Evolutionary conservation across 2,329 filamentous ascomycete genomes (phyloP).

Genomic region (Helotiales sp.): DNA sequence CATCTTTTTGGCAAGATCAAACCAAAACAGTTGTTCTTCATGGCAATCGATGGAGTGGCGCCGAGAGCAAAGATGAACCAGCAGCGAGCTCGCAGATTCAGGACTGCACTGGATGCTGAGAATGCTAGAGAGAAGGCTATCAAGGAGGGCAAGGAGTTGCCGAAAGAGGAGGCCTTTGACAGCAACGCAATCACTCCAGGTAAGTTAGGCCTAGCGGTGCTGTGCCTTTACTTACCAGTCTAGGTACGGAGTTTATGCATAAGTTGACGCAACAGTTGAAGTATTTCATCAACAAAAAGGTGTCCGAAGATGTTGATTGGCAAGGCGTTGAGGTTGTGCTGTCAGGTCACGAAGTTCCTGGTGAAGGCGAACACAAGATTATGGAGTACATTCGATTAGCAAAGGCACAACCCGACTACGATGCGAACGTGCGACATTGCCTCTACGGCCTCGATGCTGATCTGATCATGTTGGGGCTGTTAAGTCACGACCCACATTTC

Average conservation of each 20-base stretch:
- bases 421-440: constrained; percentile 92
- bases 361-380: constrained; percentile 98
- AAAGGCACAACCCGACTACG: constrained; percentile 91
- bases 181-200: constrained; percentile 99
- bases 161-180: constrained; percentile 93
- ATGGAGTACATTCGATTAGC: constrained; percentile 99
- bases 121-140: constrained; percentile 90
- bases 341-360: constrained; percentile 95
- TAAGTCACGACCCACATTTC: constrained; percentile 98
- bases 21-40: constrained; percentile 97
- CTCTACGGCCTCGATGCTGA: constrained; percentile 97
- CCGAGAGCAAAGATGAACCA: constrained; percentile 99
- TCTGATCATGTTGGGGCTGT: constrained; percentile 94
- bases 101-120: constrained; percentile 90
- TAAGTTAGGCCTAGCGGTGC: constrained; percentile 24
- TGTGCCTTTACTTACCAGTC: constrained; percentile 37
- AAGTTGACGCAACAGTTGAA: constrained; percentile 91
- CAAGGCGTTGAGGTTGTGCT: constrained; percentile 94
- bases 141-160: constrained; percentile 84
- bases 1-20: constrained; percentile 99
- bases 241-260: constrained; percentile 88
- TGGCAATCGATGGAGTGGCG: constrained; percentile 98
- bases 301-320: constrained; percentile 96
- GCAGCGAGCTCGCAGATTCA: constrained; percentile 90
- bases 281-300: constrained; percentile 99